Percentiles rank a stretch among this genome's conserved stretches.
phyloP scores from a whole-genome alignment of 2,329 filamentous ascomycete species.

The Aschersonia sp. region DNA sequence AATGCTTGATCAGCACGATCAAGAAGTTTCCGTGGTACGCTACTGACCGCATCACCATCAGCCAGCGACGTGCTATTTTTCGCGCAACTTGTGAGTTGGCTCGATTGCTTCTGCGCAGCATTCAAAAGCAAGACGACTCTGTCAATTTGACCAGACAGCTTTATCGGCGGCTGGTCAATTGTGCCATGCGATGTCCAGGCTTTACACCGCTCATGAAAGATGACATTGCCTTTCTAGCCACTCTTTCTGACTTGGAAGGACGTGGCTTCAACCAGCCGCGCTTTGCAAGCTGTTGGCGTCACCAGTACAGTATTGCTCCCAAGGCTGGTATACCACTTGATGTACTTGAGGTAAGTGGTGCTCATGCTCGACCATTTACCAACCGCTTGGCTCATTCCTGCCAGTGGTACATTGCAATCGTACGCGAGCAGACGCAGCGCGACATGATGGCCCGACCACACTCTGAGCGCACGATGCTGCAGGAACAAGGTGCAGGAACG shows the following conservation, averaged over 20 bases:
- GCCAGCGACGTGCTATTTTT: constrained; percentile 39
- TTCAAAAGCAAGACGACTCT: constrained; percentile 23
- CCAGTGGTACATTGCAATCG: constrained; percentile 42
- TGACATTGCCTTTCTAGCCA: constrained; percentile 32
- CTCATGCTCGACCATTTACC: not conserved
- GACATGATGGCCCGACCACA: constrained; percentile 24
- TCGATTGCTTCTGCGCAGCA: constrained; percentile 24
- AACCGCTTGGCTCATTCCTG: constrained; percentile 6
- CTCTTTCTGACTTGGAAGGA: constrained; percentile 19
- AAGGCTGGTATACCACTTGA: constrained; percentile 35
- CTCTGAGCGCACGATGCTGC: constrained; percentile 23
- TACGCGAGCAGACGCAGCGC: constrained; percentile 35
- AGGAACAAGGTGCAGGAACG: constrained; percentile 16
- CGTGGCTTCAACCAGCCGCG: constrained; percentile 31
- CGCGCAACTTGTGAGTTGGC: constrained; percentile 35
- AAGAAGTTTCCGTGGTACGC: constrained; percentile 50
- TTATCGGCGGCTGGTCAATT: constrained; percentile 33
- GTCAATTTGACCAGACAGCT: constrained; percentile 37
- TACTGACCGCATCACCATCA: constrained; percentile 40
- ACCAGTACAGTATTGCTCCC: constrained; percentile 35
- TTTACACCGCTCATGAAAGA: constrained; percentile 50
- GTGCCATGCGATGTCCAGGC: constrained; percentile 42
- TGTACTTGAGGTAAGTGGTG: constrained; percentile 35
- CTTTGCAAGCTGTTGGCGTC: constrained; percentile 32
- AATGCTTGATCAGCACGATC: constrained; percentile 49